Evolutionary conservation across 2,329 filamentous ascomycete species (phyloP).

Genomic region (Cryphonectria parasitica): DNA sequence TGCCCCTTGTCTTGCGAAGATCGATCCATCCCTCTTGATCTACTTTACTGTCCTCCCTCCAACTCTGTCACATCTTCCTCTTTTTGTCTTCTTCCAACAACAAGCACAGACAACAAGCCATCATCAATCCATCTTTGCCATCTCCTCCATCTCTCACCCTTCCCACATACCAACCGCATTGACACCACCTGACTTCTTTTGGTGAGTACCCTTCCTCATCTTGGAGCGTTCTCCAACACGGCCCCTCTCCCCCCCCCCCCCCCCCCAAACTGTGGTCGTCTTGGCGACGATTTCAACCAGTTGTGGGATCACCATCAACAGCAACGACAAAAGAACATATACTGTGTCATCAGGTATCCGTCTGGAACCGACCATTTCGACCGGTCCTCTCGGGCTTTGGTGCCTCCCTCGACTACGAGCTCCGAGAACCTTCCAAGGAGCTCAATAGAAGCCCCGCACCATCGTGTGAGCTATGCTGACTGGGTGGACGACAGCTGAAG

Average conservation of each 20-base stretch:
- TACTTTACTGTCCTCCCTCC: background rate
- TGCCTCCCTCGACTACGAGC: background rate
- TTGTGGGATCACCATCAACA: slow-evolving; percentile 3
- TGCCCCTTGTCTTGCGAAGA: background rate
- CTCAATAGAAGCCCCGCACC: slow-evolving; percentile 1
- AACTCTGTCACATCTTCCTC: background rate
- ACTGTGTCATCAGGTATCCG: background rate
- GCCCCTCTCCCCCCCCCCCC: background rate
- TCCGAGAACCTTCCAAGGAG: background rate
- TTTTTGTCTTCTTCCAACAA: background rate
- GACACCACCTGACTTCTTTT: background rate
- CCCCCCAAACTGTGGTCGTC: background rate
- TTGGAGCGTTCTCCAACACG: background rate
- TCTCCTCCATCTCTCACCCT: background rate
- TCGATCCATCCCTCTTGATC: background rate
- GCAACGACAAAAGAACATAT: background rate
- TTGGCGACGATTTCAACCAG: background rate
- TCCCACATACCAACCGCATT: background rate
- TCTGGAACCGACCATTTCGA: background rate
- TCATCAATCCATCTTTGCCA: background rate
- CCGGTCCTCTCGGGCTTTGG: background rate
- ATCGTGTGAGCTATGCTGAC: background rate
- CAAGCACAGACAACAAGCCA: background rate
- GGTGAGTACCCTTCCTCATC: background rate
- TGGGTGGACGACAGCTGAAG: background rate